phyloP scores from a whole-genome alignment of 2,329 filamentous ascomycete species.

The Trichocomaceae sp. region DNA sequence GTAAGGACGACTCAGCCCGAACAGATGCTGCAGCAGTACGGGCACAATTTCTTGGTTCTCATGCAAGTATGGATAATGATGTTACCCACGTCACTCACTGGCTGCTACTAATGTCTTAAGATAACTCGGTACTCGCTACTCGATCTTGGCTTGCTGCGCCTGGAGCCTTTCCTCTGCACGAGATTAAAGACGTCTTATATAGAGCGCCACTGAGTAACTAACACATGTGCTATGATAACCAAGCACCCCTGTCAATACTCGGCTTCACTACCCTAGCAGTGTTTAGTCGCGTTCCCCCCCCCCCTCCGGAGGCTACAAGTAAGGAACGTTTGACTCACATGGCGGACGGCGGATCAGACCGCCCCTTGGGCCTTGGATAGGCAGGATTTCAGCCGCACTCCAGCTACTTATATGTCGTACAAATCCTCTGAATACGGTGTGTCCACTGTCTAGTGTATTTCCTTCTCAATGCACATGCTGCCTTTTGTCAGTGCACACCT shows the following conservation, averaged over 20 bases:
- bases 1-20: background rate
- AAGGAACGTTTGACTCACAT: background rate
- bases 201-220: background rate
- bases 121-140: background rate
- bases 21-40: background rate
- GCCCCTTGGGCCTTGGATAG: background rate
- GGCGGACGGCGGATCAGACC: constrained; percentile 4
- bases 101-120: background rate
- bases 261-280: background rate
- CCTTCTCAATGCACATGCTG: background rate
- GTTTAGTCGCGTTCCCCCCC: background rate
- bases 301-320: background rate
- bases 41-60: background rate
- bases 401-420: constrained; percentile 8
- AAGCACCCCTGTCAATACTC: background rate
- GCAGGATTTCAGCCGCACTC: constrained; percentile 9
- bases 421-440: constrained; percentile 11
- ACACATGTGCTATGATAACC: background rate
- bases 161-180: background rate
- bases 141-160: background rate
- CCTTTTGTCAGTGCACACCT: background rate
- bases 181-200: background rate
- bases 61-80: background rate
- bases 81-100: background rate
- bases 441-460: background rate